Evolutionary conservation across 2,329 filamentous ascomycete species (phyloP), one percentile per base, ranked within the genome.

Genomic region (Macrophomina phaseolina): DNA sequence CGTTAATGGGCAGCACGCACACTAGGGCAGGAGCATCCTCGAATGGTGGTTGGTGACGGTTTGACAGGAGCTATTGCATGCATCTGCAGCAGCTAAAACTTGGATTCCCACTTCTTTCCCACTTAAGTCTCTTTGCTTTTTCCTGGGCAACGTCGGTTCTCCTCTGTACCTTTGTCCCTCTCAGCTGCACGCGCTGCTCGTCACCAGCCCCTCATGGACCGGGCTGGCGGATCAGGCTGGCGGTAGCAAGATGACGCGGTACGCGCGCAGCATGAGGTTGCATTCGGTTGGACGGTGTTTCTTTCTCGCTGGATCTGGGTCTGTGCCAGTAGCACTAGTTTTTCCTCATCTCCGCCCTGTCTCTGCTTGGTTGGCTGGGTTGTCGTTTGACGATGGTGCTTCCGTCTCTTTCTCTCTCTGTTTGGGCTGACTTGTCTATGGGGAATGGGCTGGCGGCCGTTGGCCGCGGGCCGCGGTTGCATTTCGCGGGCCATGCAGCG

Each of bases 21-120:
- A 30, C 58, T 14, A 38, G 11, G 58, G 32, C 58, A 62, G 58
- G 32, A 48, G 56, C 23, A 28, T 60, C 38, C 23, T 4, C 23
- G 40, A 28, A 5, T 8, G 55, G 6, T 61, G 32, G 30, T 4
- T 12, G 56, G 56, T 38, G 56, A 61, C 42, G 56, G 56, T 61
- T 48, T 61, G 45, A 62, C 58, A 62, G 58, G 58, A 62, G 58
- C 45, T 62, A 51, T 49, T 49, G 58, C 58, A 62, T 51, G 58
- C 58, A 62, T 55, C 58, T 23, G 58, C 58, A 62, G 58, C 58
- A 62, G 38, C 32, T 49, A 49, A 62, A 62, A 62, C 58, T 62
- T 62, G 40, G 58, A 30, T 40, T 55, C 48, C 36, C 49, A 23
- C 62, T 64, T 64, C 36, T 53, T 55, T n/a, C 42, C 38, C 14